Evolutionary conservation across 2,329 filamentous ascomycete species (phyloP).

Genomic region (Aurifilum marmelostoma): DNA sequence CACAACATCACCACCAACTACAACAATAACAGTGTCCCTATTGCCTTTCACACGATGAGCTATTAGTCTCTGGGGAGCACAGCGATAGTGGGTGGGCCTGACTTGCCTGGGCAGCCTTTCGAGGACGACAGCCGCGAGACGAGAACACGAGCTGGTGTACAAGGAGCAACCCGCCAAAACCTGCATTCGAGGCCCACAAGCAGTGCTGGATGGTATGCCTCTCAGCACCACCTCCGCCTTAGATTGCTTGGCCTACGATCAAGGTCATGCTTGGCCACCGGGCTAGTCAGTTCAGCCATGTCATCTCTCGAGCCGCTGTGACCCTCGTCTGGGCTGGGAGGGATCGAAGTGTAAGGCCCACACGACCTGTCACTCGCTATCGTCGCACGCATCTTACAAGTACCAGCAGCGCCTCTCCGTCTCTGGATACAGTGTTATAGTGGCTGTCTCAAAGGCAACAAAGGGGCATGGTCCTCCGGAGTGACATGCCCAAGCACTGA

Average conservation of each 20-base stretch:
- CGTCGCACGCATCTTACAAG: neutral
- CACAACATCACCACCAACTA: too few species aligned
- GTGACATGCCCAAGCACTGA: neutral
- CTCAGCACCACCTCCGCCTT: neutral
- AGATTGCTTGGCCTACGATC: neutral
- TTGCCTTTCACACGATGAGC: too few species aligned
- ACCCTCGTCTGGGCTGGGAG: too few species aligned
- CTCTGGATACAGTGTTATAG: neutral
- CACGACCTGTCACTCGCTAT: neutral
- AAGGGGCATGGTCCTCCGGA: neutral
- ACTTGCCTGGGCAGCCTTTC: neutral
- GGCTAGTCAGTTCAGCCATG: neutral
- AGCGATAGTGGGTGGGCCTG: too few species aligned
- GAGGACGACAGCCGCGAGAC: neutral
- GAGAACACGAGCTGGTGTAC: neutral
- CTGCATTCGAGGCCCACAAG: neutral
- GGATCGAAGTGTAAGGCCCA: neutral
- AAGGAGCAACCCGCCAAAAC: neutral
- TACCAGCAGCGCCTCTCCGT: too few species aligned
- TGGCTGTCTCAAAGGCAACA: neutral
- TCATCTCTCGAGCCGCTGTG: slow-evolving; percentile 1
- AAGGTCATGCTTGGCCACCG: slow-evolving; percentile 5
- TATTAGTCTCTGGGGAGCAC: too few species aligned
- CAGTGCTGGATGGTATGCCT: neutral
- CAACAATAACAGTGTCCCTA: too few species aligned